These are phyloP conservation scores for Citrullus colocynthis DNA, from an alignment of 306 rosid genomes.

Conservation along the genomic window DNA sequence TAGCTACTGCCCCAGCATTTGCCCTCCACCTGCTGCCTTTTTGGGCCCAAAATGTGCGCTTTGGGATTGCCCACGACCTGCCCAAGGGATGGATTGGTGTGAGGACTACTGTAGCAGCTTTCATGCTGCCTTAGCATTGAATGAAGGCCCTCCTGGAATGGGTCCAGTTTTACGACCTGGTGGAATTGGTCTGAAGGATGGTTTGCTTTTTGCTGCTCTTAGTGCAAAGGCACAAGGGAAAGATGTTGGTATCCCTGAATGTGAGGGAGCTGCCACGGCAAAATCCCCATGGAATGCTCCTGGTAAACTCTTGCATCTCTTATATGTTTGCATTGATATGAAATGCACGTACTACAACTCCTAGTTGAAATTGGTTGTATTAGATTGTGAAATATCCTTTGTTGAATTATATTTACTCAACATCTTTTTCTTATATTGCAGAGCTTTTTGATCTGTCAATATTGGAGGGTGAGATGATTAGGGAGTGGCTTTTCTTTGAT, in stretches of 20 bases:
- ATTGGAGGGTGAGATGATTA: constrained; percentile 76
- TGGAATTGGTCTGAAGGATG: constrained; percentile 90
- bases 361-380: neutral
- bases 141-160: constrained; percentile 98
- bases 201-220: constrained; percentile 78
- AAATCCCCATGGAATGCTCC: constrained; percentile 99
- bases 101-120: constrained; percentile 91
- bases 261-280: constrained; percentile 98
- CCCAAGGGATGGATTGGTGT: constrained; percentile 81
- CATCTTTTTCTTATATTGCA: constrained; percentile 17
- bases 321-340: neutral
- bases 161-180: constrained; percentile 91
- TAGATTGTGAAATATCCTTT: neutral
- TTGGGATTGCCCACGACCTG: constrained; percentile 99
- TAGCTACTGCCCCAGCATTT: constrained; percentile 68
- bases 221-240: constrained; percentile 82
- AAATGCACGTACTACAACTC: neutral
- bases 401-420: neutral
- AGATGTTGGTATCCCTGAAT: constrained; percentile 92
- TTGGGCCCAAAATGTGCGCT: constrained; percentile 95
- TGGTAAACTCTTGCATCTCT: constrained; percentile 35
- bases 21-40: constrained; percentile 95
- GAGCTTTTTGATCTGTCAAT: constrained; percentile 87
- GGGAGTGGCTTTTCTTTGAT: constrained; percentile 99
- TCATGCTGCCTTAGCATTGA: constrained; percentile 81